Evolutionary conservation across 192 early-diverging fungal genomes (phyloP).

Genomic region (Entophlyctis luteolus): DNA sequence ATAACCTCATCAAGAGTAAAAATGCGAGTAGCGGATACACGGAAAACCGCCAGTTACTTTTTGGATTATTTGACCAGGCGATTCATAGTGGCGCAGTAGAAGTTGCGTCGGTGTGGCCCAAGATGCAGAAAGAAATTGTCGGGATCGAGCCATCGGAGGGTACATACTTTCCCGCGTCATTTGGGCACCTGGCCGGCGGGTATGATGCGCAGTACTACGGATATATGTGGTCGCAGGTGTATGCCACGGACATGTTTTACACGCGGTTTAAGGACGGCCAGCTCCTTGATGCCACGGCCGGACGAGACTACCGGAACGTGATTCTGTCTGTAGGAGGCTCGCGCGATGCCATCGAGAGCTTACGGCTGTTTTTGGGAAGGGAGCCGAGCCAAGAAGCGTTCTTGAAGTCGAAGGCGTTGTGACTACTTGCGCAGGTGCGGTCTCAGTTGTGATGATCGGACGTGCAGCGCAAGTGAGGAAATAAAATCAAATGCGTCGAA

Average conservation of each 20-base stretch:
- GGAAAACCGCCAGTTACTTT: conserved; percentile 43
- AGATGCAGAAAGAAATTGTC: conserved; percentile 39
- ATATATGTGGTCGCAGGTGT: conserved; percentile 76
- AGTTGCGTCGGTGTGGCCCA: conserved; percentile 43
- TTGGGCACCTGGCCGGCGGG: conserved; percentile 70
- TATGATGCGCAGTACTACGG: conserved; percentile 76
- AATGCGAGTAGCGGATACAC: conserved; percentile 60
- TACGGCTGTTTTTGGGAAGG: conserved; percentile 73
- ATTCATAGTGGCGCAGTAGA: conserved; percentile 63
- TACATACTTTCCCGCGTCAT: conserved; percentile 41
- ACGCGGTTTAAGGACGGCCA: conserved; percentile 60
- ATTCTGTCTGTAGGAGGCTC: conserved; percentile 68
- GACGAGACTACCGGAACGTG: conserved; percentile 68
- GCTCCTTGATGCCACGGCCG: conserved; percentile 54
- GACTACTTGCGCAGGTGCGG: neutral
- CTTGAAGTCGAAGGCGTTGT: conserved; percentile 64
- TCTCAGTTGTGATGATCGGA: no score
- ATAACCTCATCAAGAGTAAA: conserved; percentile 64
- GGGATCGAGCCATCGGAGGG: conserved; percentile 11
- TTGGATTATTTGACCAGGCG: conserved; percentile 71
- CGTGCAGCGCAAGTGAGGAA: no score
- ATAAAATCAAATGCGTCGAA: no score
- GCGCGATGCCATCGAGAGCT: conserved; percentile 66
- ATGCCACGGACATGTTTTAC: conserved; percentile 77
- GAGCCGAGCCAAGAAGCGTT: conserved; percentile 78